Conservation (phyloP, 371 early-diverging fungal genomes). For the Fennellomyces sp. region DNA sequence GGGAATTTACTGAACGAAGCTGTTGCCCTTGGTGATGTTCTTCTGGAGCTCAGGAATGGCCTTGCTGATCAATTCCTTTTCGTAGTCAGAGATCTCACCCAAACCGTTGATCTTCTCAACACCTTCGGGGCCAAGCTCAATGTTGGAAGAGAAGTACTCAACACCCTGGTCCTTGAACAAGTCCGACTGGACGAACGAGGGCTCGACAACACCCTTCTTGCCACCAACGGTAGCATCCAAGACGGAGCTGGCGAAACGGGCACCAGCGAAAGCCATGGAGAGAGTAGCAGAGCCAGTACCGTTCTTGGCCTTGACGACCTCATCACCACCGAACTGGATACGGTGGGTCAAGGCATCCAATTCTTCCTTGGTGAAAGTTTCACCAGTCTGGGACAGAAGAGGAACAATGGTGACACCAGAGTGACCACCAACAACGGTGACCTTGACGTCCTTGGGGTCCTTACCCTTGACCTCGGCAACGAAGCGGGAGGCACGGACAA, state of each 20-base stretch:
- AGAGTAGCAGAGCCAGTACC: conserved; percentile 98
- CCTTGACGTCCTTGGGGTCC: conserved; percentile 76
- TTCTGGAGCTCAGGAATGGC: conserved; percentile 93
- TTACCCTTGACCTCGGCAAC: conserved; percentile 82
- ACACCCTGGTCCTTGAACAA: conserved; percentile 67
- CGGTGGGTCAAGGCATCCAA: conserved; percentile 93
- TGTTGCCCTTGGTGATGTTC: conserved; percentile 88
- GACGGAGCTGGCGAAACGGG: conserved; percentile 93
- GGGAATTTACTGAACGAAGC: conserved; percentile 56
- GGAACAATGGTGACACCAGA: conserved; percentile 98
- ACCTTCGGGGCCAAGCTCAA: conserved; percentile 94
- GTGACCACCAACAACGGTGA: conserved; percentile 98
- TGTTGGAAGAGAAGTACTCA: conserved; percentile 95
- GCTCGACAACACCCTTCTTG: conserved; percentile 90
- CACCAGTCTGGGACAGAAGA: conserved; percentile 88
- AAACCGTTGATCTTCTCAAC: conserved; percentile 91
- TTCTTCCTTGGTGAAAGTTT: conserved; percentile 88
- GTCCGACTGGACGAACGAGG: conserved; percentile 91
- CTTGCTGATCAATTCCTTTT: conserved; percentile 86
- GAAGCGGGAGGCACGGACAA: conserved; percentile 97
- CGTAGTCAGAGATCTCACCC: conserved; percentile 85
- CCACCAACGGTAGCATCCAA: conserved; percentile 87
- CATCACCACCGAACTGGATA: conserved; percentile 99
- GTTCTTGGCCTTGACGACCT: conserved; percentile 99
- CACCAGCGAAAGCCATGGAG: conserved; percentile 98